Base-by-base conservation (phyloP, 441 rosid species). In the Arabidopsis hybrid region DNA sequence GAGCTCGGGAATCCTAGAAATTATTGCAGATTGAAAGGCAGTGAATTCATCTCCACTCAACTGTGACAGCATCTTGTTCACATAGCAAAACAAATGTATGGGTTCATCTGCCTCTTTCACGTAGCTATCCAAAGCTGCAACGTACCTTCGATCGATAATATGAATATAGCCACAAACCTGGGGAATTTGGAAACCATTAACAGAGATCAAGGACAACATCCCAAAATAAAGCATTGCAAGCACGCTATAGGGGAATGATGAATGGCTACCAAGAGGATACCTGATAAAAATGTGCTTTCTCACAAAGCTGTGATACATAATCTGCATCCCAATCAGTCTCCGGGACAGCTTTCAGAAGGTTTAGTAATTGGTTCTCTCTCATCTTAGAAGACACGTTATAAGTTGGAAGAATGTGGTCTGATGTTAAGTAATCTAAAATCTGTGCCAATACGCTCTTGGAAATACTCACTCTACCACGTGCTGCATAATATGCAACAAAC, bases 111-210 rank as follows among this genome's bases (percentile, higher is more conserved):
- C 73, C 70, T 89, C 99, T 81, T 90, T 90, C 90, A 93, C 89
- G 79, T 89, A 96, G 85, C 97, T 86, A 74, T 93, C 97, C 52
- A 96, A 76, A 58, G 98, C 98, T 81, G 91, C 89, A 81, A 90
- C 78, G 76, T 88, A 83, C 61, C 83, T 87, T 79, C 75, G 82
- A 69, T 90, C 83, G 58, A 84, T 83, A 49, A 86, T 84, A 81
- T 96, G 86, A 82, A 96, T 93, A 60, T 89, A 84, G 81, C 97
- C 97, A 84, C 97, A 96, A 74, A 88, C 98, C 99, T 93, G 80
- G 69, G 80, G 69, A 82, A 76, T 76, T 43, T 71, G 65, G 76
- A 62, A 78, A 76, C 39, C 61, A 76, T 49, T 72, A 52, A 67
- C 52, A 60, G 69, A 38, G 62, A 60, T 65, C 71, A 71, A 71